Evolutionary conservation across 306 rosid genomes (phyloP).

Genomic region (Sophora flavescens): DNA sequence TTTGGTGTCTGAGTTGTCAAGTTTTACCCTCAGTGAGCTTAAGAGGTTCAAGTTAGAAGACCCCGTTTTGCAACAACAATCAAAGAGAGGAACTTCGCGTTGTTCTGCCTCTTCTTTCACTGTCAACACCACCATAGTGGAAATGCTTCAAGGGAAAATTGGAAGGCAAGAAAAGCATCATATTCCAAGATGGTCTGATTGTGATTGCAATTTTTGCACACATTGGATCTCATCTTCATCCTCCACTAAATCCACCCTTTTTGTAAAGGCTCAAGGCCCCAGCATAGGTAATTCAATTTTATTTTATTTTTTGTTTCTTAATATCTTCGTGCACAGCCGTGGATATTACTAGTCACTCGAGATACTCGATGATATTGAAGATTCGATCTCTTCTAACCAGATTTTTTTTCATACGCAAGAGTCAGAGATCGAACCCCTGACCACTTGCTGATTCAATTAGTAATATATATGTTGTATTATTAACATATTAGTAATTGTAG

Average conservation of each 20-base stretch:
- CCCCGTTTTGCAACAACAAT: neutral
- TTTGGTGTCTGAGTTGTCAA: constrained; percentile 72
- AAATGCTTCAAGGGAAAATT: constrained; percentile 82
- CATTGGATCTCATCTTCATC: constrained; percentile 63
- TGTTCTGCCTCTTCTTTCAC: constrained; percentile 44
- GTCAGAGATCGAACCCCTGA: too few species aligned
- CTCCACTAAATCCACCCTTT: constrained; percentile 58
- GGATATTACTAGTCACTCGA: too few species aligned
- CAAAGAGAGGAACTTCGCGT: constrained; percentile 40
- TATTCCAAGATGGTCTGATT: constrained; percentile 88
- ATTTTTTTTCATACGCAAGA: too few species aligned
- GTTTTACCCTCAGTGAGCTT: constrained; percentile 53
- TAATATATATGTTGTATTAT: too few species aligned
- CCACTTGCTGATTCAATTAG: neutral
- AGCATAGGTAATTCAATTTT: constrained; percentile 55
- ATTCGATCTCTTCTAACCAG: too few species aligned
- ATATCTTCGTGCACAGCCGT: too few species aligned
- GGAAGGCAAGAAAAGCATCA: constrained; percentile 49
- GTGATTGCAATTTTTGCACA: constrained; percentile 76
- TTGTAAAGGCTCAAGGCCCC: constrained; percentile 65
- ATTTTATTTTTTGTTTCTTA: too few species aligned
- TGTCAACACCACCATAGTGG: constrained; percentile 70
- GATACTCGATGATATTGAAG: too few species aligned
- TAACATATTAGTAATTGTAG: too few species aligned
- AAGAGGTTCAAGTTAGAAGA: constrained; percentile 54